Base-by-base conservation (phyloP, 1,284 basidiomycete species). In the Heliocybe sulcata region DNA sequence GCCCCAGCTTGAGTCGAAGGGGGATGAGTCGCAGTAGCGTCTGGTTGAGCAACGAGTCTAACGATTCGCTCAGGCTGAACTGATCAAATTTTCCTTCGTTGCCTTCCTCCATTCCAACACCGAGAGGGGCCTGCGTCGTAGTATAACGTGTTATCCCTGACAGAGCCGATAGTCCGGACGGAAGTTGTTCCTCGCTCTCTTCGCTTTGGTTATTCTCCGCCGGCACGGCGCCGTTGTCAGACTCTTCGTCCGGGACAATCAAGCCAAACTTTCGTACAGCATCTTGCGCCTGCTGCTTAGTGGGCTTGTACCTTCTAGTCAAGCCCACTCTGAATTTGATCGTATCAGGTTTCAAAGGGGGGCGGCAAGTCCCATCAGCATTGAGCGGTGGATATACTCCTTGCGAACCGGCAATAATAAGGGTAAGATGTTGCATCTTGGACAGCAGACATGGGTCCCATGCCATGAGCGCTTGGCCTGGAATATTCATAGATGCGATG, bases 391-490 rank as follows among this genome's bases (percentile, higher is more conserved):
- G 82, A 62, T 84, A 85, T 22, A 71, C 61, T 0, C 74, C 73
- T 16, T 68, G 68, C 52, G 82, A 72, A 1, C 81, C 82, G 2
- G 77, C 77, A 19, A 85, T 77, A 14, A 85, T 71, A n/a, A 86
- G 72, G 2, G 77, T 79, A 27, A 86, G 67, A 62, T 83, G 71
- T 22, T 78, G 76, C 1, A 73, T 68, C 22, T 71, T 70, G 10
- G 77, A 72, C 3, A 84, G 69, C 2, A 84, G 70, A n/a, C 75
- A 76, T 12, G 75, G 72, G 61, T 83, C 82, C 82, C 82, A 85
- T 26, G 82, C 81, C 67, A 81, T 77, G 42, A 85, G 65, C 1
- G 80, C 82, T 35, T 76, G 76, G 3, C 80, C 71, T 12, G 78
- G 72, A 20, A 82, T 78, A 49, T 66, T 71, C n/a, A 83, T 70